phyloP scores from a whole-genome alignment of 2,329 filamentous ascomycete genomes.

The Curvularia spicifera region DNA sequence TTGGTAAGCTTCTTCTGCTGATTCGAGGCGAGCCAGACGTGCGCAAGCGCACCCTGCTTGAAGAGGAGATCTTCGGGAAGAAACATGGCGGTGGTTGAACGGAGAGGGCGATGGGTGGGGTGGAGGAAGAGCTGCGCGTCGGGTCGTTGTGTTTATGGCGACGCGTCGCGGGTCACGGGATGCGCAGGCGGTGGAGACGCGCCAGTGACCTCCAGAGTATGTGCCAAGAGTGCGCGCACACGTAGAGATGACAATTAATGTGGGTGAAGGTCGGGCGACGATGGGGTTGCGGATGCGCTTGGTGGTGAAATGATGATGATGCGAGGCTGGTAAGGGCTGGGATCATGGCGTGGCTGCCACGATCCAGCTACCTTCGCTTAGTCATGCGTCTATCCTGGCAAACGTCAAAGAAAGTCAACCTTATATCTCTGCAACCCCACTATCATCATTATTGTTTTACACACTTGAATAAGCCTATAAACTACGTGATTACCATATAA shows the following conservation, averaged over 20 bases:
- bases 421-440: not conserved
- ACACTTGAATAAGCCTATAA: not conserved
- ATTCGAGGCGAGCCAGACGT: conserved; percentile 98
- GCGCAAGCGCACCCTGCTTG: conserved; percentile 95
- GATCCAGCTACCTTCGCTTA: conserved; percentile 12
- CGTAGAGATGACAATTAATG: conserved; percentile 33
- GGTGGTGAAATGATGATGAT: conserved; percentile 26
- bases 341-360: conserved; percentile 13
- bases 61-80: conserved; percentile 95
- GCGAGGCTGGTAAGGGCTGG: conserved; percentile 18
- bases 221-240: conserved; percentile 27
- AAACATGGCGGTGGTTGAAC: conserved; percentile 71
- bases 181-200: conserved; percentile 34
- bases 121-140: conserved; percentile 28
- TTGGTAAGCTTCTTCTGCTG: conserved; percentile 98
- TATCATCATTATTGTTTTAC: not conserved
- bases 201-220: conserved; percentile 26
- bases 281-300: conserved; percentile 33
- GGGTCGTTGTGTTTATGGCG: conserved; percentile 40
- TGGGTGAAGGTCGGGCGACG: conserved; percentile 22
- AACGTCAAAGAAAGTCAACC: not conserved
- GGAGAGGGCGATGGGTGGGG: conserved; percentile 18
- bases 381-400: conserved; percentile 2
- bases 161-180: conserved; percentile 37
- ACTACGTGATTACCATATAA: not conserved